Percentiles rank a stretch among this genome's conserved stretches.
Evolutionary conservation across 768 basidiomycete species (phyloP).

Genomic region (Boletus tylopilopsis): DNA sequence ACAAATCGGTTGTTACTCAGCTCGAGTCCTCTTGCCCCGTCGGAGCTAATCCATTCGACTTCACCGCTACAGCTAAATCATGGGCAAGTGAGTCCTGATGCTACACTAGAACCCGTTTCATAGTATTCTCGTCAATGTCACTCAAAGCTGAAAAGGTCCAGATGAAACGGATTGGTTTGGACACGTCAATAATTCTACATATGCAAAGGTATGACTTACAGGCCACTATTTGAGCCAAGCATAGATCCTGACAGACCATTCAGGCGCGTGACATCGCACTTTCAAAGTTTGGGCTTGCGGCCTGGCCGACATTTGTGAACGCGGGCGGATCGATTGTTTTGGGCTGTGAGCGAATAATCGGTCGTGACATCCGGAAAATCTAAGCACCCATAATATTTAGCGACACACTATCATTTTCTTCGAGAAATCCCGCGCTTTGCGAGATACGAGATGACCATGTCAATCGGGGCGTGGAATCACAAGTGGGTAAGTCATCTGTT

Average conservation of each 20-base stretch:
- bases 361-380: background rate
- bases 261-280: constrained; percentile 16
- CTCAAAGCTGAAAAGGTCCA: constrained; percentile 25
- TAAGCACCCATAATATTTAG: constrained; percentile 28
- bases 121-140: background rate
- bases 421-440: constrained; percentile 65
- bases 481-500: constrained; percentile 62
- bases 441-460: constrained; percentile 57
- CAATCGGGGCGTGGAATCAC: constrained; percentile 62
- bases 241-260: background rate
- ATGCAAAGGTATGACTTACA: constrained; percentile 8
- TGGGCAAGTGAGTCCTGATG: constrained; percentile 51
- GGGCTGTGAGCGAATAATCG: constrained; percentile 7
- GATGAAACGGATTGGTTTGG: constrained; percentile 65
- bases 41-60: constrained; percentile 54
- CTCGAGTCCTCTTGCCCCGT: constrained; percentile 42
- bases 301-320: constrained; percentile 30
- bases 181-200: constrained; percentile 15
- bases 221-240: background rate
- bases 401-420: constrained; percentile 64
- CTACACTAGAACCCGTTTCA: background rate
- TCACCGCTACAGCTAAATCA: constrained; percentile 36
- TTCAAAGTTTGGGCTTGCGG: constrained; percentile 3
- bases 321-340: background rate
- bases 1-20: constrained; percentile 4